phyloP scores from a whole-genome alignment of 345 rosid genomes.

The Draba incana region DNA sequence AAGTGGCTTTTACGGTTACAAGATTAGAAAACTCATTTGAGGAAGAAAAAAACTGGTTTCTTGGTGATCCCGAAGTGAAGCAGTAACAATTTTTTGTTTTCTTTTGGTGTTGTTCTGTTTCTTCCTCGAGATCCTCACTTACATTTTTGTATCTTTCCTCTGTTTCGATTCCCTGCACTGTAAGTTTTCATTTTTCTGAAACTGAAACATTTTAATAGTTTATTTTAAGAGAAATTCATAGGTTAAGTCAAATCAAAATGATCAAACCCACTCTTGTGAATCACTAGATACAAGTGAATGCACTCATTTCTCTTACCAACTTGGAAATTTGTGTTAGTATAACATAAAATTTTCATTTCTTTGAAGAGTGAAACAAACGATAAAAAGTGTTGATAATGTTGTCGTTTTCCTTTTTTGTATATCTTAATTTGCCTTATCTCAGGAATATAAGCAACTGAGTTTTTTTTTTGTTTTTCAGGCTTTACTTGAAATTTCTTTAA shows the following conservation, averaged over 20 bases:
- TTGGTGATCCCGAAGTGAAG: constrained; percentile 22
- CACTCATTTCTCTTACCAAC: constrained; percentile 23
- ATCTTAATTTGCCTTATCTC: constrained; percentile 17
- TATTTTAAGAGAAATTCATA: background rate
- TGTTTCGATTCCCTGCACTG: constrained; percentile 1
- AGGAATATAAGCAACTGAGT: constrained; percentile 31
- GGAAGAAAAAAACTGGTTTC: constrained; percentile 1
- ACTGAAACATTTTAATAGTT: constrained; percentile 14
- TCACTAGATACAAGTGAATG: constrained; percentile 4
- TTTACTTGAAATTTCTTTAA: constrained; percentile 14
- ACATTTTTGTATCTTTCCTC: constrained; percentile 8
- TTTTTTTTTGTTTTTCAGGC: constrained; percentile 20
- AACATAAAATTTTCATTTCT: background rate
- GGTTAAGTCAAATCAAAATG: constrained; percentile 9
- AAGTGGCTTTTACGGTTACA: constrained; percentile 26
- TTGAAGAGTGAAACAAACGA: constrained; percentile 18
- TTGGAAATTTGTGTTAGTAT: constrained; percentile 15
- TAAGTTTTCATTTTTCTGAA: background rate
- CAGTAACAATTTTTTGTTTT: background rate
- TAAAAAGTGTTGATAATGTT: constrained; percentile 20
- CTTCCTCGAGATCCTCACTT: constrained; percentile 20
- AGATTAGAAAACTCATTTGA: constrained; percentile 12
- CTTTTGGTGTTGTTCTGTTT: constrained; percentile 1
- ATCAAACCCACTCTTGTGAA: constrained; percentile 17
- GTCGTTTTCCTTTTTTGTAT: constrained; percentile 25